Evolutionary conservation across 495 filamentous ascomycete species (phyloP).

Genomic region (Daldinia decipiens): DNA sequence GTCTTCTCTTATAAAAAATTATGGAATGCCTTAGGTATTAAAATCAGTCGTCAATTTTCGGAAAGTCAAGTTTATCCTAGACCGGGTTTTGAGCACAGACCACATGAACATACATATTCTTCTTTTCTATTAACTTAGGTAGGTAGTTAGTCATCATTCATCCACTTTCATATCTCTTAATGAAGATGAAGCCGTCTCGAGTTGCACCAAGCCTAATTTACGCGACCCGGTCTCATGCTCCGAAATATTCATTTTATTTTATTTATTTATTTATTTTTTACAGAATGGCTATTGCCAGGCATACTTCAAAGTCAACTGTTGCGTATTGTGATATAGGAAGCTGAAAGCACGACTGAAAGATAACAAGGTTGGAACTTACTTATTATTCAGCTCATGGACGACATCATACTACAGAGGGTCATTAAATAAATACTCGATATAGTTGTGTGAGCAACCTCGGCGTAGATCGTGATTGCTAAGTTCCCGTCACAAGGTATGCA

Average conservation of each 20-base stretch:
- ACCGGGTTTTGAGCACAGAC: conserved; percentile 2
- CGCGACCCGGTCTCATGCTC: conserved; percentile 16
- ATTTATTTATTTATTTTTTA: conserved; percentile 16
- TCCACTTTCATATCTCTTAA: not conserved
- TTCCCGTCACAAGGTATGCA: conserved; percentile 22
- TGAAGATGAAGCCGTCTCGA: conserved; percentile 5
- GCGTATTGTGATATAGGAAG: not conserved
- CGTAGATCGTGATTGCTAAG: conserved; percentile 13
- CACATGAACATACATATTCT: not conserved
- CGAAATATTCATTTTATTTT: conserved; percentile 9
- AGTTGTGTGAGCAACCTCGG: not conserved
- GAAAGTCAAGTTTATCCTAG: conserved; percentile 20
- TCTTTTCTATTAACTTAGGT: not conserved
- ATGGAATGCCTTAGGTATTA: conserved; percentile 4
- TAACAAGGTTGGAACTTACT: not conserved
- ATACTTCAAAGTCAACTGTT: not conserved
- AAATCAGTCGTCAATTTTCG: conserved; percentile 7
- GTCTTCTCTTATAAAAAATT: conserved; percentile 5
- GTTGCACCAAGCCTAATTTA: conserved; percentile 26
- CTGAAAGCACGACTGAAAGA: not conserved
- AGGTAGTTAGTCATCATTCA: conserved; percentile 4
- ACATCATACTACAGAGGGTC: not conserved
- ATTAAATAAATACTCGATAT: conserved; percentile 4
- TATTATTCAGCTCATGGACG: not conserved
- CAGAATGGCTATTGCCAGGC: not conserved